A percentile compares a stretch with the other conserved stretches of the same genome.
phyloP scores from a whole-genome alignment of 2,329 filamentous ascomycete species.

The Colletotrichum trifolii region DNA sequence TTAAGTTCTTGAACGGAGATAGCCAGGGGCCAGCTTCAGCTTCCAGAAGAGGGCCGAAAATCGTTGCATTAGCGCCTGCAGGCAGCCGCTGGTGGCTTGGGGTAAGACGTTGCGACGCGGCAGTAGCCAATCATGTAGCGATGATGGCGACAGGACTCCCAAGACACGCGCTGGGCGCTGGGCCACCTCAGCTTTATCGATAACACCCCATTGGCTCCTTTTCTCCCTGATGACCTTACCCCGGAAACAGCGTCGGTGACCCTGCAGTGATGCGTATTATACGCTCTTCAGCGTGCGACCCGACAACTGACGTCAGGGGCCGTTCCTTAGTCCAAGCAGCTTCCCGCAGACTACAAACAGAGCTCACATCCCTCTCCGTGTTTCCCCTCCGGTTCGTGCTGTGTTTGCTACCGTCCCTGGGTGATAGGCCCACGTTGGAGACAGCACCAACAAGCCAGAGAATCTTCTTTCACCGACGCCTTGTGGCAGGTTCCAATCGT shows the following conservation, averaged over 20 bases:
- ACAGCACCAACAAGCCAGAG: not conserved
- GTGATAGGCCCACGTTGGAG: constrained; percentile 13
- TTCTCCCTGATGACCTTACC: not conserved
- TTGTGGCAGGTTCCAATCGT: constrained; percentile 17
- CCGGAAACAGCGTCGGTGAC: constrained; percentile 24
- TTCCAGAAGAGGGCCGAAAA: constrained; percentile 35
- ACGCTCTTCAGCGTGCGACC: constrained; percentile 20
- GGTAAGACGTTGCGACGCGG: constrained; percentile 7
- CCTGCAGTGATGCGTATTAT: constrained; percentile 31
- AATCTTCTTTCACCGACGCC: constrained; percentile 11
- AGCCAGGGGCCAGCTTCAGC: constrained; percentile 15
- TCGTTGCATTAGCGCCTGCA: constrained; percentile 36
- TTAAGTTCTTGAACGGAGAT: constrained; percentile 6
- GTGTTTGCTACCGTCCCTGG: constrained; percentile 20
- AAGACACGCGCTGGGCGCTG: not conserved
- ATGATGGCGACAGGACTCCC: too few species aligned
- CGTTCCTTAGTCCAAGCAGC: constrained; percentile 11
- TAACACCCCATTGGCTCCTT: constrained; percentile 13
- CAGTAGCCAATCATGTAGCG: constrained; percentile 21
- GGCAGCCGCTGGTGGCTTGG: constrained; percentile 25
- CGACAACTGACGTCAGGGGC: constrained; percentile 32
- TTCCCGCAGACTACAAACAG: constrained; percentile 34
- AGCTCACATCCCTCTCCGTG: constrained; percentile 22
- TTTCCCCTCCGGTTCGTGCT: constrained; percentile 5
- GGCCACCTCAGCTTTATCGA: constrained; percentile 16